Evolutionary conservation across 177 flowering plant species (phyloP).

Genomic region (Tripterygium wilfordii): DNA sequence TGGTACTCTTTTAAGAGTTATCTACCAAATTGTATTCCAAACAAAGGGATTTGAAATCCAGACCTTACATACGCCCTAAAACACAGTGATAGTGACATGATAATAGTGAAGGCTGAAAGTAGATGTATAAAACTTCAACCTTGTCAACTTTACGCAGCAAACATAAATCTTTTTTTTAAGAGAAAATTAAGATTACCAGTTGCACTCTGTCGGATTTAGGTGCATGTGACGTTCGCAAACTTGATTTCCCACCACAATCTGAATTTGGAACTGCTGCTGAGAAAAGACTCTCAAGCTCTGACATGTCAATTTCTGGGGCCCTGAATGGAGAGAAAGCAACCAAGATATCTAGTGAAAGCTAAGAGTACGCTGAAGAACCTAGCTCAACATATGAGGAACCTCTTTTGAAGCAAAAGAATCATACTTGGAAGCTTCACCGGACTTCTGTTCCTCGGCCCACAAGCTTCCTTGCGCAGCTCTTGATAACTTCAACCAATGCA

Average conservation of each 20-base stretch:
- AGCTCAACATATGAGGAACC: neutral
- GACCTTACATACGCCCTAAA: too few relatives aligned
- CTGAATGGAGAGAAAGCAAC: slow-evolving; percentile 25
- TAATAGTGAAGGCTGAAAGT: too few relatives aligned
- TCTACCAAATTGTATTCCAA: too few relatives aligned
- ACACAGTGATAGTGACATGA: too few relatives aligned
- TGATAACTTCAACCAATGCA: slow-evolving; percentile 97
- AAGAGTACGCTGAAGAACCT: neutral
- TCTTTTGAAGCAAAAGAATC: neutral
- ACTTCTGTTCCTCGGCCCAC: slow-evolving; percentile 81
- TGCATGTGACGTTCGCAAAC: slow-evolving; percentile 56
- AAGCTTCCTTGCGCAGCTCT: slow-evolving; percentile 94
- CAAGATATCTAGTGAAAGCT: neutral
- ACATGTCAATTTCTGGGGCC: slow-evolving; percentile 93
- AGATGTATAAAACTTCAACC: too few relatives aligned
- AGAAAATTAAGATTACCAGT: slow-evolving; percentile 38
- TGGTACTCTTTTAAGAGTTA: too few relatives aligned
- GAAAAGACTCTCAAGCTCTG: slow-evolving; percentile 89
- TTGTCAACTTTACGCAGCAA: too few relatives aligned
- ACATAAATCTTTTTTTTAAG: neutral
- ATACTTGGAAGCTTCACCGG: neutral
- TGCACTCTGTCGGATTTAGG: slow-evolving; percentile 90
- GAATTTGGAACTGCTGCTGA: slow-evolving; percentile 62
- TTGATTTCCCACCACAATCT: slow-evolving; percentile 44
- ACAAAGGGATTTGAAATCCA: too few relatives aligned